Evolutionary conservation across 2,329 filamentous ascomycete genomes (phyloP).

Genomic region (Elsinoe perseae): DNA sequence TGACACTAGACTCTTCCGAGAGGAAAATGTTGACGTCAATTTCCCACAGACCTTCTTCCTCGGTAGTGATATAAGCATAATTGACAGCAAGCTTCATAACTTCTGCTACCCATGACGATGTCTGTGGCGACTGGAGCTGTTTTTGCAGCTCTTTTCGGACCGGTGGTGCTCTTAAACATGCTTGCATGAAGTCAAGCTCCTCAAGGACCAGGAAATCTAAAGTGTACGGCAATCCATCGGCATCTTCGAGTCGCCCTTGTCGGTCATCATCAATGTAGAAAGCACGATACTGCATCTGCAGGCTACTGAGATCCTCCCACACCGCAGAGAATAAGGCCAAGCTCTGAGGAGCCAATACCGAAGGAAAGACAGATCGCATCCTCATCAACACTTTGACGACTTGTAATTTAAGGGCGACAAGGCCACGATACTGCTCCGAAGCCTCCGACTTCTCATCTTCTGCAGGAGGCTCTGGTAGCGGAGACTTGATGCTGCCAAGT

Average conservation of each 20-base stretch:
- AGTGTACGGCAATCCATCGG: constrained; percentile 86
- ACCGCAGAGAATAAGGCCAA: constrained; percentile 74
- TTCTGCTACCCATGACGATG: constrained; percentile 71
- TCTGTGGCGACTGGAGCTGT: constrained; percentile 55
- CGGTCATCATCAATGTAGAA: constrained; percentile 81
- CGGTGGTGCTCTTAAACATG: constrained; percentile 77
- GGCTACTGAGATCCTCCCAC: constrained; percentile 75
- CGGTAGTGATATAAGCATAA: constrained; percentile 82
- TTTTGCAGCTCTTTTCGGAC: constrained; percentile 83
- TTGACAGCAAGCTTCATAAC: constrained; percentile 77
- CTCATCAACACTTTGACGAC: constrained; percentile 86
- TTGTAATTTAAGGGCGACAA: constrained; percentile 83
- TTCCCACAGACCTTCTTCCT: constrained; percentile 94
- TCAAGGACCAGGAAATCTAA: constrained; percentile 89
- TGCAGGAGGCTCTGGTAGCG: constrained; percentile 55
- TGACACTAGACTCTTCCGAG: constrained; percentile 89
- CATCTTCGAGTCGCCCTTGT: constrained; percentile 81
- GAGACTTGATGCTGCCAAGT: constrained; percentile 64
- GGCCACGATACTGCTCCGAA: constrained; percentile 67
- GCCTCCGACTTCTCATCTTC: constrained; percentile 53
- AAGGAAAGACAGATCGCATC: constrained; percentile 74
- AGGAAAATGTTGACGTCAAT: constrained; percentile 94
- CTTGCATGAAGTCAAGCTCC: constrained; percentile 89
- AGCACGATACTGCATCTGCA: constrained; percentile 66
- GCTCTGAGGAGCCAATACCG: constrained; percentile 73